These are phyloP conservation scores for Ophiocordyceps camponoti-rufipedis DNA, from an alignment of 2,329 filamentous ascomycete species.

Conservation along the genomic window DNA sequence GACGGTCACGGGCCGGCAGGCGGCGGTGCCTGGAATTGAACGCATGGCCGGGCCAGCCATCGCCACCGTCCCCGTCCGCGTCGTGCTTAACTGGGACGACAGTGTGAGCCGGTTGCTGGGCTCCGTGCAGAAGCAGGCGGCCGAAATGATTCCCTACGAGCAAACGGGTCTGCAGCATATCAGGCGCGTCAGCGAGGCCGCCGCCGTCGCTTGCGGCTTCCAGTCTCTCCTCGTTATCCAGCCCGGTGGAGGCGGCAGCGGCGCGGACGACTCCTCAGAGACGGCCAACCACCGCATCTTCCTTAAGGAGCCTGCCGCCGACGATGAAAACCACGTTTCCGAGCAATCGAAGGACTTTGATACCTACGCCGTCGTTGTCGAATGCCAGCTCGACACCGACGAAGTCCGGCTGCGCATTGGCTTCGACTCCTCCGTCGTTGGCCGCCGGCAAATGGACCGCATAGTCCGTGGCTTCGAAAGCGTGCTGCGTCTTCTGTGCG, in stretches of 20 bases:
- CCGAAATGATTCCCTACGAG: constrained; percentile 10
- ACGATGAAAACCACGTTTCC: neutral
- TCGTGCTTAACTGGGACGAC: constrained; percentile 2
- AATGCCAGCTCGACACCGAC: constrained; percentile 3
- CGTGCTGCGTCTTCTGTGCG: constrained; percentile 3
- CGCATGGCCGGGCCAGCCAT: constrained; percentile 11
- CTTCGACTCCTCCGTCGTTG: constrained; percentile 4
- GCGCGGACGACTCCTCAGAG: neutral
- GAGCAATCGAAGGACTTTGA: constrained; percentile 3
- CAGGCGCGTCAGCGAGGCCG: constrained; percentile 6
- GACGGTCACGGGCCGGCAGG: constrained; percentile 10
- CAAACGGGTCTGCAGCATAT: constrained; percentile 11
- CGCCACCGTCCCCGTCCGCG: constrained; percentile 8
- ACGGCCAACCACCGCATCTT: neutral
- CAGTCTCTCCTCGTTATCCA: constrained; percentile 6
- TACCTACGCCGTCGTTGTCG: constrained; percentile 4
- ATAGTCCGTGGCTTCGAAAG: constrained; percentile 3
- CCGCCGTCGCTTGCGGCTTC: constrained; percentile 3
- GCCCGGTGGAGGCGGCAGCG: constrained; percentile 1
- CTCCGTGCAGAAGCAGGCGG: constrained; percentile 7
- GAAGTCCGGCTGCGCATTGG: constrained; percentile 3
- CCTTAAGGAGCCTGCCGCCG: neutral
- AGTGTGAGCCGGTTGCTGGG: constrained; percentile 1
- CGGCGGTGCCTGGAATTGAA: constrained; percentile 8
- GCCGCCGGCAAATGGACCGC: constrained; percentile 1